Percentiles rank a stretch among this genome's conserved stretches.
These are phyloP conservation scores for Westerdykella ornata DNA, from an alignment of 2,329 filamentous ascomycete genomes.

Conservation along the genomic window DNA sequence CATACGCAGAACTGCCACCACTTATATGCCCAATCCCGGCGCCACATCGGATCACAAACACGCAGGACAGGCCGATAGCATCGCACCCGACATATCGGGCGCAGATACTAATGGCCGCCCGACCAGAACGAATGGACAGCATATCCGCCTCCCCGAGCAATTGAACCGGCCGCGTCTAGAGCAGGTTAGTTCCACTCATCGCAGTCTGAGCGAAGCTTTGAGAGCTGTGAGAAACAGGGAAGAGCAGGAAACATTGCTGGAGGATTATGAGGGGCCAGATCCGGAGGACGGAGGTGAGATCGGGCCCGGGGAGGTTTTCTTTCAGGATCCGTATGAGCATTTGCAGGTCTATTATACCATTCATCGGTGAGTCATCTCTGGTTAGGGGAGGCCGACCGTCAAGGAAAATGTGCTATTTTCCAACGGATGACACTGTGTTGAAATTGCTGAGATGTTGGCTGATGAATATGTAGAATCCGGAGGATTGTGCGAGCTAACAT, in stretches of 20 bases:
- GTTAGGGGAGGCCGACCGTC: too few species aligned
- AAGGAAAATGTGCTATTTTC: too few species aligned
- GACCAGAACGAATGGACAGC: constrained; percentile 3
- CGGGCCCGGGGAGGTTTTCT: constrained; percentile 36
- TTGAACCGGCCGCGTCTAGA: constrained; percentile 27
- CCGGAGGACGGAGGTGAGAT: constrained; percentile 36
- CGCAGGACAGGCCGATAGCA: too few species aligned
- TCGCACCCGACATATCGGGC: too few species aligned
- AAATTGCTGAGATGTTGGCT: neutral
- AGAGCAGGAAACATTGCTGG: constrained; percentile 45
- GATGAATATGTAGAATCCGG: constrained; percentile 33
- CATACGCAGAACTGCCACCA: too few species aligned
- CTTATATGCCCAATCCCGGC: too few species aligned
- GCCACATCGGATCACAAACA: too few species aligned
- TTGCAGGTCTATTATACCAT: constrained; percentile 73
- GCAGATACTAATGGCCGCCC: too few species aligned
- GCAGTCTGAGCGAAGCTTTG: constrained; percentile 35
- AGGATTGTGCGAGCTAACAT: constrained; percentile 44
- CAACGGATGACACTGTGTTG: neutral
- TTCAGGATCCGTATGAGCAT: constrained; percentile 52
- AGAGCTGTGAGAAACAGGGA: constrained; percentile 39
- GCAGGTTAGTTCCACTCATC: constrained; percentile 18
- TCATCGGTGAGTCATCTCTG: constrained; percentile 47
- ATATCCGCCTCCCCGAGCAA: constrained; percentile 31
- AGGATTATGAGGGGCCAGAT: constrained; percentile 41